These are phyloP conservation scores for Porcisia hertigi DNA, from an alignment of 208 protist genomes.

Conservation along the genomic window DNA sequence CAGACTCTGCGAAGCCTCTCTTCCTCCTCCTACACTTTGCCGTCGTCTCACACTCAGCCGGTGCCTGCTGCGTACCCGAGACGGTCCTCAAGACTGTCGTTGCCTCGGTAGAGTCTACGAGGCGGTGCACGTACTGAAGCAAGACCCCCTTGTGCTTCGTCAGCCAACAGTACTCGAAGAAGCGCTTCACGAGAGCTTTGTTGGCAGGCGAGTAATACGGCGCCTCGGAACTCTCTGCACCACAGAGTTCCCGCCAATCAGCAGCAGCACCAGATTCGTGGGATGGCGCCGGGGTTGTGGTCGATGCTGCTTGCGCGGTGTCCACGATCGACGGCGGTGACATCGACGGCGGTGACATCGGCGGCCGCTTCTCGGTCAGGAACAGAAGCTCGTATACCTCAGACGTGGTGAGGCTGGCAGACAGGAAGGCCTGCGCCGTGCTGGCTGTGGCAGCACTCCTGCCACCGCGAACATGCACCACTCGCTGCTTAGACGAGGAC, in stretches of 20 bases:
- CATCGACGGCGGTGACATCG: no score
- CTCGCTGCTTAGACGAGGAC: not conserved
- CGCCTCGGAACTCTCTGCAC: not conserved
- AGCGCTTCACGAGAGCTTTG: conserved; percentile 22
- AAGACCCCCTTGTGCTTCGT: not conserved
- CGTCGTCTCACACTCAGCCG: not conserved
- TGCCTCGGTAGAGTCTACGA: conserved; percentile 1
- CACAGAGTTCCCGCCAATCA: conserved; percentile 5
- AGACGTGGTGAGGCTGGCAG: conserved; percentile 12
- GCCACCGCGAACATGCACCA: conserved; percentile 3
- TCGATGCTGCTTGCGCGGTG: not conserved
- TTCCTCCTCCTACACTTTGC: not conserved
- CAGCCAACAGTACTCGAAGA: conserved; percentile 32
- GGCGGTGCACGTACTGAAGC: conserved; percentile 7
- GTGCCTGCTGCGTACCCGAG: not conserved
- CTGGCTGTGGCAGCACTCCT: not conserved
- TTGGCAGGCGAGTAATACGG: conserved; percentile 9
- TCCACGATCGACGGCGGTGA: conserved; percentile 8
- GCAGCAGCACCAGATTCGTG: not conserved
- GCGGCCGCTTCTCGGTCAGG: conserved; percentile 13
- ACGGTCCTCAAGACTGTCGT: not conserved
- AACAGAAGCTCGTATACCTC: conserved; percentile 26
- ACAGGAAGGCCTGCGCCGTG: not conserved
- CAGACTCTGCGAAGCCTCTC: not conserved
- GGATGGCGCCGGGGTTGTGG: not conserved